phyloP scores from a whole-genome alignment of 495 filamentous ascomycete genomes.

The Clavariopsis aquatica region DNA sequence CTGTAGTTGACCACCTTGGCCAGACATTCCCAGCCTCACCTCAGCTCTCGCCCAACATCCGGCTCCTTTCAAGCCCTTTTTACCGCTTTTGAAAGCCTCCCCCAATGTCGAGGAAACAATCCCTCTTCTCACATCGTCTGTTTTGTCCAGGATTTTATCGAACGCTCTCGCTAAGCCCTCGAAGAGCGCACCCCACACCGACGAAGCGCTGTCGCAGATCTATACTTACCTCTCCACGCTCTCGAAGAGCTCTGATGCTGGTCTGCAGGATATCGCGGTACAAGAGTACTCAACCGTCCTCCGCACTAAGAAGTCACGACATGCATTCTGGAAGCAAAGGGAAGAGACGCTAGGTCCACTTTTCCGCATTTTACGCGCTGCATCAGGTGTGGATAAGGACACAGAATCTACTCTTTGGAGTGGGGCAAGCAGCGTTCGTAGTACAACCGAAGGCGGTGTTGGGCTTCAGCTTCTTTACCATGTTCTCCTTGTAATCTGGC shows the following conservation, averaged over 20 bases:
- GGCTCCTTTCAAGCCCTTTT: constrained; percentile 79
- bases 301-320: constrained; percentile 69
- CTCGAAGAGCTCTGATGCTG: constrained; percentile 78
- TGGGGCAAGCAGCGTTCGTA: constrained; percentile 55
- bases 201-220: constrained; percentile 80
- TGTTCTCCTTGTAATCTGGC: constrained; percentile 89
- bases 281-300: constrained; percentile 87
- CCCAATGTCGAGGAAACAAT: constrained; percentile 81
- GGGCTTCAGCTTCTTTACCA: constrained; percentile 94
- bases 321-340: constrained; percentile 84
- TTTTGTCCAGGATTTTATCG: constrained; percentile 80
- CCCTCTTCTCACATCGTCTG: constrained; percentile 84
- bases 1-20: constrained; percentile 13
- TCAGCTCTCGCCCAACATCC: constrained; percentile 72
- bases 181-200: constrained; percentile 58
- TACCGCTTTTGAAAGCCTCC: constrained; percentile 75
- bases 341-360: constrained; percentile 80
- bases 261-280: constrained; percentile 93
- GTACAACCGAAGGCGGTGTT: constrained; percentile 73
- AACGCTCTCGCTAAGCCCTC: constrained; percentile 59
- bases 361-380: constrained; percentile 77
- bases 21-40: constrained; percentile 77
- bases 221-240: constrained; percentile 83
- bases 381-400: constrained; percentile 68
- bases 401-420: constrained; percentile 70